phyloP scores from a whole-genome alignment of 495 filamentous ascomycete species.

The Xylaria bambusicola region DNA sequence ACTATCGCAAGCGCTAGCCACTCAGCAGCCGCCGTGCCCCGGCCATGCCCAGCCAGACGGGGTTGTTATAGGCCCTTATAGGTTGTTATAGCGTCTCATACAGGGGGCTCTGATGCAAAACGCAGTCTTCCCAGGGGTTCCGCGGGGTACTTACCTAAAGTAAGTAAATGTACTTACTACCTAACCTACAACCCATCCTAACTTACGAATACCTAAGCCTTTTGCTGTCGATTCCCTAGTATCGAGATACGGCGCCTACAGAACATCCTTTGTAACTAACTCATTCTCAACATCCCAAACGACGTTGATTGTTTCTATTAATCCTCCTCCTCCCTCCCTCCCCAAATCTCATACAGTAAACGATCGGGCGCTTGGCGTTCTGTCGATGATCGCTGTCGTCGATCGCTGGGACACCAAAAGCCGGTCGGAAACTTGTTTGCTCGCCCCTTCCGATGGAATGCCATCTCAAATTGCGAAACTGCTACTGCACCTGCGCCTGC shows the following conservation, averaged over 20 bases:
- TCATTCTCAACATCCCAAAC: background rate
- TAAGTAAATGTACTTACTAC: too few species aligned
- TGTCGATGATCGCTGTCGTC: conserved; percentile 15
- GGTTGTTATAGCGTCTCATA: conserved; percentile 1
- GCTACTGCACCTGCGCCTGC: background rate
- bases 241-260: conserved; percentile 6
- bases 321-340: background rate
- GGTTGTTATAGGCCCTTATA: background rate
- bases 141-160: background rate
- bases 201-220: too few species aligned
- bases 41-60: background rate
- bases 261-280: background rate
- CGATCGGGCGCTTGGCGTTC: conserved; percentile 13
- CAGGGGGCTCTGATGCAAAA: conserved; percentile 12
- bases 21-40: background rate
- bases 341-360: background rate
- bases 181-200: too few species aligned
- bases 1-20: background rate
- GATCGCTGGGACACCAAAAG: conserved; percentile 11
- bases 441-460: conserved; percentile 4
- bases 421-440: conserved; percentile 12
- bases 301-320: conserved; percentile 8
- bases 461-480: conserved; percentile 30
- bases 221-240: too few species aligned
- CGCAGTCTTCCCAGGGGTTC: background rate